Base-by-base conservation (phyloP, 371 early-diverging fungal species). In the Mortierella sp. region DNA sequence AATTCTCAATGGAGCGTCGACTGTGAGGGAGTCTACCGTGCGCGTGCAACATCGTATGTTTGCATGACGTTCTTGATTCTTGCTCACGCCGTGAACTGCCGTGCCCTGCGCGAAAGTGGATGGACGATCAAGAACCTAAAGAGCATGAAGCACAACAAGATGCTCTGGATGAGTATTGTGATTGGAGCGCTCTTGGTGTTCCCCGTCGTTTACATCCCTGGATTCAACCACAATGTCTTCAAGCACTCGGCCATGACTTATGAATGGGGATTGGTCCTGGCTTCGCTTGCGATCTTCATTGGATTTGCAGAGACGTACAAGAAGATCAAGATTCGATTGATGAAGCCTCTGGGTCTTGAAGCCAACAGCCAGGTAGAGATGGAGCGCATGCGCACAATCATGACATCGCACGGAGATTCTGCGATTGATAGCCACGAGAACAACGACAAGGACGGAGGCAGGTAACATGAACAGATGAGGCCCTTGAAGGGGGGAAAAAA, bases 241-340 rank as follows among this genome's bases (percentile, higher is more conserved):
- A 87, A 84, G 72, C 89, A 92, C 64, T 71, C 80, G 26, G 74
- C 81, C 24, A 87, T 92, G 31, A 80, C 82, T 46, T 92, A 89
- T 87, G 92, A 93, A 76, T 92, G 93, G 92, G 90, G 90, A 21
- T 73, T 90, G 66, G 87, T 91, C 9, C 62, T 78, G 23, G 82
- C 80, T 12, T 83, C 89, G 39, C 70, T 83, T 34, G 41, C 89
- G 12, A 66, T 89, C 23, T 91, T 90, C 71, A 81, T 89, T n/a
- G 69, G 68, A 9, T 43, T 90, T 38, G 86, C 82, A 10, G 92
- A 92, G 71, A 14, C 82, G 6, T 87, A 81, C 58, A 87, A 87
- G 79, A 45, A 27, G 26, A 60, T 70, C 47, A 70, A 70, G 57
- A 54, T 45, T 42, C 47, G 42, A 34, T 6, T 54, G 23, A 70